Percentiles rank a stretch among this genome's conserved stretches.
These are phyloP conservation scores for Neurospora sp. DNA, from an alignment of 495 filamentous ascomycete genomes.

Conservation along the genomic window DNA sequence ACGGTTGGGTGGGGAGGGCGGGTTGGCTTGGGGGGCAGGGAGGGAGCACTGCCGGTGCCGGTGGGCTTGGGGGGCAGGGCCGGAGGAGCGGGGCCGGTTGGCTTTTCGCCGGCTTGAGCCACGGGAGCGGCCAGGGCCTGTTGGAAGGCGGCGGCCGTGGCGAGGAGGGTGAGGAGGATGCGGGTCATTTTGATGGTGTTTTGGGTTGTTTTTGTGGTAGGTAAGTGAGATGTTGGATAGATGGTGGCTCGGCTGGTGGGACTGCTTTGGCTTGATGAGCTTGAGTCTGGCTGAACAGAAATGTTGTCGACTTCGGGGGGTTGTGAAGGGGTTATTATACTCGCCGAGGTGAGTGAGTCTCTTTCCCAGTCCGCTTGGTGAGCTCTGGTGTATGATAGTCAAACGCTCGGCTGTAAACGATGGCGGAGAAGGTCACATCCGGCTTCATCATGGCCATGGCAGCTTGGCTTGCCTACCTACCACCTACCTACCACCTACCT, in stretches of 20 bases:
- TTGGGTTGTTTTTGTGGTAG: background rate
- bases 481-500: background rate
- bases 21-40: background rate
- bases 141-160: constrained; percentile 11
- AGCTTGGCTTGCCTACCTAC: background rate
- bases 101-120: constrained; percentile 3
- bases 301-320: background rate
- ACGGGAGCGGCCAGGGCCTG: constrained; percentile 5
- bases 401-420: background rate
- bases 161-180: constrained; percentile 8
- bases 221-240: background rate
- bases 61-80: background rate
- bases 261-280: background rate
- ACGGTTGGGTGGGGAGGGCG: background rate
- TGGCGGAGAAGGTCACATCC: too few species aligned
- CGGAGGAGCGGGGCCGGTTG: background rate
- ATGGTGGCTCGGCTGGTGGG: background rate
- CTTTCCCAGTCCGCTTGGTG: background rate
- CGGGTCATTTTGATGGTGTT: constrained; percentile 11
- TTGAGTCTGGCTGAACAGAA: background rate
- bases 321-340: background rate
- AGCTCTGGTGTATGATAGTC: background rate
- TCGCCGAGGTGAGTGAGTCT: background rate
- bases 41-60: background rate
- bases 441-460: background rate